These are phyloP conservation scores for Phlebiopsis gigantea DNA, from an alignment of 768 basidiomycete genomes.

Conservation along the genomic window DNA sequence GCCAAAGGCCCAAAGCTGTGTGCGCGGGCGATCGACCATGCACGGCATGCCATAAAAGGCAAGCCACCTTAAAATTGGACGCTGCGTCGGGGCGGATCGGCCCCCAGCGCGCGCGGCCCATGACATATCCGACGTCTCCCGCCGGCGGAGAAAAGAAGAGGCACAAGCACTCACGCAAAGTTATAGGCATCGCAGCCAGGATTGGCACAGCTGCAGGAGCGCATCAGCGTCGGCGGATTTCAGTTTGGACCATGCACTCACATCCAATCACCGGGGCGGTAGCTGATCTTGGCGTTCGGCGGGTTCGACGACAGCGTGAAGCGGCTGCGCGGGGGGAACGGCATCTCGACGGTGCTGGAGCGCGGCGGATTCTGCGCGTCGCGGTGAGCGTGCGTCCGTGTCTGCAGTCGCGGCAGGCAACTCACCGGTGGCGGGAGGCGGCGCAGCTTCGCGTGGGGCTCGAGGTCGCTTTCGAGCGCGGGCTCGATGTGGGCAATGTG, in stretches of 20 bases:
- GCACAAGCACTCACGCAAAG: conserved; percentile 57
- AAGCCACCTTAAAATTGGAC: conserved; percentile 3
- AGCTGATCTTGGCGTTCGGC: conserved; percentile 28
- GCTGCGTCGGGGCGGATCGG: background rate
- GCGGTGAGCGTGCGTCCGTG: too few relatives aligned
- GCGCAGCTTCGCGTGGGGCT: conserved; percentile 16
- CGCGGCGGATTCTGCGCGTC: too few relatives aligned
- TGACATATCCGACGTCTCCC: background rate
- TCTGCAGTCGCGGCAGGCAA: too few relatives aligned
- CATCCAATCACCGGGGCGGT: conserved; percentile 31
- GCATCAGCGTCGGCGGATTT: conserved; percentile 11
- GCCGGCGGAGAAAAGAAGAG: background rate
- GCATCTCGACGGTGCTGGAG: too few relatives aligned
- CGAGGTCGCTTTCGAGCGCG: conserved; percentile 19
- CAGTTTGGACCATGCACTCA: conserved; percentile 13
- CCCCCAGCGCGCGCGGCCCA: background rate
- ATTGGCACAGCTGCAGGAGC: conserved; percentile 49
- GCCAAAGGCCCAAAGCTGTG: background rate
- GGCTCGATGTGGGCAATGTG: conserved; percentile 12
- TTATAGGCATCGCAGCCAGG: conserved; percentile 76
- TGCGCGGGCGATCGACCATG: background rate
- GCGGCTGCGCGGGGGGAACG: too few relatives aligned
- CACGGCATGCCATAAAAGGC: background rate
- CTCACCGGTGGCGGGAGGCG: background rate
- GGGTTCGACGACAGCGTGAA: too few relatives aligned